These are phyloP conservation scores for Hortaea werneckii DNA, from an alignment of 2,329 filamentous ascomycete species.

Conservation along the genomic window DNA sequence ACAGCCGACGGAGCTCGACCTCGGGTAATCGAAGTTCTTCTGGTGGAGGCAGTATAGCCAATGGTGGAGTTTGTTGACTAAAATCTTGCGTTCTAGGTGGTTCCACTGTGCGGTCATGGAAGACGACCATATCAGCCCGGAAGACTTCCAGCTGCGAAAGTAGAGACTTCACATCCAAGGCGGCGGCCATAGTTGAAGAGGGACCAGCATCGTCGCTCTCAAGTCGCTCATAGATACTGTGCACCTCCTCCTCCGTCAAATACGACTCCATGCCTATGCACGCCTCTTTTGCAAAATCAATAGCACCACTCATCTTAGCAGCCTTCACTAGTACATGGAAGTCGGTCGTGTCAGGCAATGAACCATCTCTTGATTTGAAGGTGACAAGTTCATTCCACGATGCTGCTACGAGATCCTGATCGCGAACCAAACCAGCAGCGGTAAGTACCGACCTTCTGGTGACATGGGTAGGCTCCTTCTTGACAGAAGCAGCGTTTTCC, in stretches of 20 bases:
- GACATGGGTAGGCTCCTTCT: conserved; percentile 20
- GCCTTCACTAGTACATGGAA: conserved; percentile 20
- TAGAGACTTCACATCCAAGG: conserved; percentile 1
- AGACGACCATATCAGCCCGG: conserved; percentile 13
- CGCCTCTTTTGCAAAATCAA: conserved; percentile 14
- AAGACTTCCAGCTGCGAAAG: conserved; percentile 11
- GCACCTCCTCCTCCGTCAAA: not conserved
- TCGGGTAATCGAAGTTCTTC: conserved; percentile 11
- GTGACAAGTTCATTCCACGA: conserved; percentile 24
- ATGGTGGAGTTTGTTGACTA: conserved; percentile 24
- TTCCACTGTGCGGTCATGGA: conserved; percentile 13
- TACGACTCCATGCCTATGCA: conserved; percentile 5
- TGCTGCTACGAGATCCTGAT: conserved; percentile 17
- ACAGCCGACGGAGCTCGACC: conserved; percentile 28
- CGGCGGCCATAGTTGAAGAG: too few species aligned
- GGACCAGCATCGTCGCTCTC: not conserved
- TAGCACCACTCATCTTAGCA: conserved; percentile 3
- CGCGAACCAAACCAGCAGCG: conserved; percentile 23
- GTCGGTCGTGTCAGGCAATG: conserved; percentile 14
- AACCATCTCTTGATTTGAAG: conserved; percentile 3
- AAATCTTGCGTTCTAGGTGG: conserved; percentile 24
- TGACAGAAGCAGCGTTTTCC: conserved; percentile 17
- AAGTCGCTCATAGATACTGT: not conserved
- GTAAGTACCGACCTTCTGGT: conserved; percentile 26
- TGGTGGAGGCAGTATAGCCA: conserved; percentile 23